Conservation (phyloP, 2,329 filamentous ascomycete genomes). For the Herpotrichia juniperi region DNA sequence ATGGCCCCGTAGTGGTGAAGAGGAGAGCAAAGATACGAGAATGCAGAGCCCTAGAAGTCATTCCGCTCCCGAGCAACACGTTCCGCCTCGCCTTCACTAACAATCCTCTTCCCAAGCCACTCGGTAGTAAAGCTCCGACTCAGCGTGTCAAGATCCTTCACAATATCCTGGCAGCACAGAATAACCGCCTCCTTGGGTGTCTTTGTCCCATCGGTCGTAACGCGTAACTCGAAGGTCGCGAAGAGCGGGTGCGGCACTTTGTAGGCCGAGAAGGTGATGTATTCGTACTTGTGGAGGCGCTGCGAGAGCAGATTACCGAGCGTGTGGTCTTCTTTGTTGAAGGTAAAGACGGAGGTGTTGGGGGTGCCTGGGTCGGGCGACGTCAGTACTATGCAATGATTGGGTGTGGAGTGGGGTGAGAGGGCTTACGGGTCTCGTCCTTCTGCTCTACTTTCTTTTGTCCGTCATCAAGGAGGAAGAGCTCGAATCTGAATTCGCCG, state of each 20-base stretch:
- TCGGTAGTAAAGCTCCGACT: slow-evolving; percentile 92
- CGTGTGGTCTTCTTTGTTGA: slow-evolving; percentile 97
- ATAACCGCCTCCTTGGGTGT: slow-evolving; percentile 89
- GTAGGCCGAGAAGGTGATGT: slow-evolving; percentile 91
- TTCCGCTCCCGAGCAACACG: slow-evolving; percentile 37
- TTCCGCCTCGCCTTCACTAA: slow-evolving; percentile 43
- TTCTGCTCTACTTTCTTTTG: slow-evolving; percentile 94
- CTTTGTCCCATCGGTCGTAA: slow-evolving; percentile 89
- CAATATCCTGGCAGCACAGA: slow-evolving; percentile 79
- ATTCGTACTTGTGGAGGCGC: slow-evolving; percentile 81
- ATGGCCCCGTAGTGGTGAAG: not conserved
- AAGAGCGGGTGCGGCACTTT: slow-evolving; percentile 63
- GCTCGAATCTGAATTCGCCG: slow-evolving; percentile 74
- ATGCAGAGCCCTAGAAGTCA: slow-evolving; percentile 14
- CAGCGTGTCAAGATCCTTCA: slow-evolving; percentile 79
- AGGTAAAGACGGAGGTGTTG: slow-evolving; percentile 91
- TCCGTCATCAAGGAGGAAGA: slow-evolving; percentile 83
- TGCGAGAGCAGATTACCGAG: slow-evolving; percentile 87
- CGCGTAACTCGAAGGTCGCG: slow-evolving; percentile 70
- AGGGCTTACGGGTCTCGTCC: slow-evolving; percentile 81
- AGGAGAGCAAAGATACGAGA: not conserved
- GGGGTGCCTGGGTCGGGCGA: slow-evolving; percentile 70
- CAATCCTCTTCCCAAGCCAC: slow-evolving; percentile 47
- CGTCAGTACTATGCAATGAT: slow-evolving; percentile 2
- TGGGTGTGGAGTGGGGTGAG: not conserved